Evolutionary conservation across 495 filamentous ascomycete genomes (phyloP).

Genomic region (Penicillium antarcticum): DNA sequence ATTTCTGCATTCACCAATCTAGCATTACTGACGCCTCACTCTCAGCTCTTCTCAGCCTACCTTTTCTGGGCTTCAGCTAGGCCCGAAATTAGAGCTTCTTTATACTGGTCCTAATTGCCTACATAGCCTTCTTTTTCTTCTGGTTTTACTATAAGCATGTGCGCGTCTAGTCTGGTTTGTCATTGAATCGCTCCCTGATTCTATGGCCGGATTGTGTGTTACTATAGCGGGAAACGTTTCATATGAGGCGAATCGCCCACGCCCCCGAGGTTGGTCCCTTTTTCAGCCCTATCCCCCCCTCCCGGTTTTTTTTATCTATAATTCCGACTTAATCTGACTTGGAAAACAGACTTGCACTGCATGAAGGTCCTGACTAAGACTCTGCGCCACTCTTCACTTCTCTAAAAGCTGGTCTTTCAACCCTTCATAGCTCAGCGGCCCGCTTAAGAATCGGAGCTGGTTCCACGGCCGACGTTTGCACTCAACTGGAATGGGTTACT

Average conservation of each 20-base stretch:
- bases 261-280: conserved; percentile 12
- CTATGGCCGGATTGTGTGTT: conserved; percentile 36
- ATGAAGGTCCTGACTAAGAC: conserved; percentile 8
- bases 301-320: conserved; percentile 3
- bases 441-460: conserved; percentile 22
- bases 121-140: background rate
- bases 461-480: conserved; percentile 25
- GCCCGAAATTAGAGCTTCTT: no score
- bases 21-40: no score
- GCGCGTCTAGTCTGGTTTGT: conserved; percentile 22
- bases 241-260: conserved; percentile 32
- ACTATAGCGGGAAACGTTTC: conserved; percentile 30
- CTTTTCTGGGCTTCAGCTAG: background rate
- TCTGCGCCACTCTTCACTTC: conserved; percentile 3
- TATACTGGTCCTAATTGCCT: background rate
- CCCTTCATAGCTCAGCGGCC: conserved; percentile 17
- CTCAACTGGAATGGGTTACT: conserved; percentile 31
- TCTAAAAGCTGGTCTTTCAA: conserved; percentile 26
- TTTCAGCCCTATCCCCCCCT: conserved; percentile 24
- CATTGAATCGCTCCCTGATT: conserved; percentile 32
- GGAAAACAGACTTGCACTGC: conserved; percentile 18
- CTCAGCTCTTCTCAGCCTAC: no score
- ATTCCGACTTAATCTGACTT: conserved; percentile 17
- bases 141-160: conserved; percentile 25
- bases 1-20: conserved; percentile 1